These are phyloP conservation scores for Comarum palustre DNA, from an alignment of 306 rosid genomes.

Conservation along the genomic window DNA sequence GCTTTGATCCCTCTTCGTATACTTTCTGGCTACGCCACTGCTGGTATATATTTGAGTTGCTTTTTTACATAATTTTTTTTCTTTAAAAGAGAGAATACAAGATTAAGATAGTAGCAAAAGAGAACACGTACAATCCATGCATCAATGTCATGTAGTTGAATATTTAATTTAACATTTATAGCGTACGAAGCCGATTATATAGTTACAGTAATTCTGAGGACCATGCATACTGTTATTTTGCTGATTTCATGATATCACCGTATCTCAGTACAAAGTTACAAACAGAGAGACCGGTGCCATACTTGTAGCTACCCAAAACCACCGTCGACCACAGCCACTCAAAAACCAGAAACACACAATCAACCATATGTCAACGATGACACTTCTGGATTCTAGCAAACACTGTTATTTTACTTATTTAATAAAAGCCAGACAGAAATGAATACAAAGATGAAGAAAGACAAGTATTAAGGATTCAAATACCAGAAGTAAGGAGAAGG, in stretches of 20 bases:
- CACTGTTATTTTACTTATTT: no score
- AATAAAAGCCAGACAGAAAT: neutral
- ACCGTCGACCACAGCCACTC: neutral
- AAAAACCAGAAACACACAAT: neutral
- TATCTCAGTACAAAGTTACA: neutral
- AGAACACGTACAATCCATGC: neutral
- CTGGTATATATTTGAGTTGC: no score
- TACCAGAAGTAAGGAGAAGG: constrained; percentile 43
- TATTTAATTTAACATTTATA: neutral
- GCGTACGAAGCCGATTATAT: neutral
- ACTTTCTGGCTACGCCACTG: no score
- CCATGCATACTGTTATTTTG: neutral
- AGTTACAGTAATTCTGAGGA: neutral
- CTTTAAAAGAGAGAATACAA: no score
- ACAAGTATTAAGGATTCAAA: no score
- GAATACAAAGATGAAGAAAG: no score
- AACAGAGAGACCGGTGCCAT: neutral
- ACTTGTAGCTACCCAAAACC: neutral
- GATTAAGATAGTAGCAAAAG: neutral
- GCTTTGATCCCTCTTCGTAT: no score
- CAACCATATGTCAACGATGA: neutral
- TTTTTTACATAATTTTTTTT: no score
- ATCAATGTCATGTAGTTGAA: neutral
- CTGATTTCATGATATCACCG: neutral
- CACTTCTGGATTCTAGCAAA: neutral